Evolutionary conservation across 495 filamentous ascomycete species (phyloP), one percentile per base, ranked within the genome.

Genomic region (Xylaria palmicola): DNA sequence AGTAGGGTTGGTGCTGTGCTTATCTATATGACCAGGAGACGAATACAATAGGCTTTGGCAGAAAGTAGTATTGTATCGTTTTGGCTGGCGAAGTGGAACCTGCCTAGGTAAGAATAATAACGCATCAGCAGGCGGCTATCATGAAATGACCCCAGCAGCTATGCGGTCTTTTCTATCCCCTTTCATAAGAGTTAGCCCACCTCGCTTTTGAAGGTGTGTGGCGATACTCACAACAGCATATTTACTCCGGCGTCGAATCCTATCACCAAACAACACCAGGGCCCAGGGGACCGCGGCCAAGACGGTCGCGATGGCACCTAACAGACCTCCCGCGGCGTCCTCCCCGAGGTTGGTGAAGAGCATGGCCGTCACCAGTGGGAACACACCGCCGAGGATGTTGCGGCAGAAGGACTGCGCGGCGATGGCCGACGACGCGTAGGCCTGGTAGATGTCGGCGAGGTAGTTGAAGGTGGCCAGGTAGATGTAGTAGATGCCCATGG

Each of bases 381-480:
- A 96, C 3, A 86, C 75, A 3, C 91, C 93, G 36, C 87, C 92
- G 0, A 97, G 77, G 30, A 96, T 79, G 71, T 98, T 98, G 2
- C 93, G 83, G 64, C 86, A 85, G 66, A 91, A 93, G 5, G 84
- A 88, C 74, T 97, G 93, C 10, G 92, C 92, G 1, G 93, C 93
- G 45, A 97, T 78, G 2, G 93, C 93, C 8, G 89, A 94, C 55
- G 86, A 90, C 1, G 93, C 91, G 65, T 91, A 96, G 0, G 83
- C 79, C 68, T 91, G 88, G 71, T 96, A 98, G 1, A 84, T 88
- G 72, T 97, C 93, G n/a, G 92, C 92, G 13, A 97, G 81, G 64
- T 97, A 97, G 66, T 97, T 98, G 77, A 97, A 97, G 0, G 90
- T 88, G 1, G 93, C 90, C 6, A 98, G 79, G 68, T 97, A 97